phyloP scores from a whole-genome alignment of 2,329 filamentous ascomycete genomes.

The Pseudogymnoascus sp. region DNA sequence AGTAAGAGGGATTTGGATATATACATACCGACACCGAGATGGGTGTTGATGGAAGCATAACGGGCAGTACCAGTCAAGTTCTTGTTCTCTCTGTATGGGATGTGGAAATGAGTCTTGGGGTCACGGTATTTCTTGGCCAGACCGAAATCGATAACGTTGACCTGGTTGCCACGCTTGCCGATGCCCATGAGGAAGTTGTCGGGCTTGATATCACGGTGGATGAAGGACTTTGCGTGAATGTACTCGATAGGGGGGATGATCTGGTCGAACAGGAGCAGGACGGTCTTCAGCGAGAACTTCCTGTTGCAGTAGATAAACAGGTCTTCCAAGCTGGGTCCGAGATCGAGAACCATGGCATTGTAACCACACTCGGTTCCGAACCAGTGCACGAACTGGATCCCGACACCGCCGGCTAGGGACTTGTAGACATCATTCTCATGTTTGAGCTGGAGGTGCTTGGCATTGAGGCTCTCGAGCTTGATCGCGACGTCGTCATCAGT shows the following conservation, averaged over 20 bases:
- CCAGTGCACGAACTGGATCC: slow-evolving; percentile 98
- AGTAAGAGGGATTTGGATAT: background rate
- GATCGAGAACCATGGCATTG: slow-evolving; percentile 98
- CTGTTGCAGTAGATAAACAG: slow-evolving; percentile 99
- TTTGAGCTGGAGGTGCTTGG: slow-evolving; percentile 97
- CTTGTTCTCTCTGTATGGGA: slow-evolving; percentile 99
- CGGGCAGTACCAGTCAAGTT: slow-evolving; percentile 97
- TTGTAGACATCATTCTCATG: slow-evolving; percentile 95
- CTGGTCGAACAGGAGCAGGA: slow-evolving; percentile 91
- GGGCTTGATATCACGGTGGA: slow-evolving; percentile 99
- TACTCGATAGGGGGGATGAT: slow-evolving; percentile 99
- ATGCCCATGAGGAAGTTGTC: slow-evolving; percentile 99
- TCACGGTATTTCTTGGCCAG: slow-evolving; percentile 99
- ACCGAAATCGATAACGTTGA: slow-evolving; percentile 99
- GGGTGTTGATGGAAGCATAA: slow-evolving; percentile 98
- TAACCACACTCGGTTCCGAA: slow-evolving; percentile 99
- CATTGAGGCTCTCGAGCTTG: slow-evolving; percentile 99
- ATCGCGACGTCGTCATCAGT: slow-evolving; percentile 99
- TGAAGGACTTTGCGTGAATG: slow-evolving; percentile 99
- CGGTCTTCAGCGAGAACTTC: slow-evolving; percentile 98
- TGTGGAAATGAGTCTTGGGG: slow-evolving; percentile 99
- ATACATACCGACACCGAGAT: slow-evolving; percentile 76
- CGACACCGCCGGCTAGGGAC: slow-evolving; percentile 87
- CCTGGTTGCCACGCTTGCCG: slow-evolving; percentile 97
- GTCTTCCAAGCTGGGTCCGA: slow-evolving; percentile 92